Base-by-base conservation (phyloP, 805 yeast species). In the Teunomyces atbi region DNA sequence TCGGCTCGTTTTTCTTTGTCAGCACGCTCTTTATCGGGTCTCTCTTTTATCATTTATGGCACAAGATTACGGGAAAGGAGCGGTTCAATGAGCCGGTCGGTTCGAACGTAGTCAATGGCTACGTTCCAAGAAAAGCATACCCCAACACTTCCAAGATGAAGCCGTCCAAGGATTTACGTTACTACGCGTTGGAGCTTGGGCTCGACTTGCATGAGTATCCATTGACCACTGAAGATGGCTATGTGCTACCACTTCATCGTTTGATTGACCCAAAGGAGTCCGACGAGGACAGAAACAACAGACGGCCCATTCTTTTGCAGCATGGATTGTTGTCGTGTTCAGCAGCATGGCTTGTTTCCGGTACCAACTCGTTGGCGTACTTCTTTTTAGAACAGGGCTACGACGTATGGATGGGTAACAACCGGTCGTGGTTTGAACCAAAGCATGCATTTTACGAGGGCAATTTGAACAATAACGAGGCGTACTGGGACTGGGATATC, bases 401-500 rank as follows among this genome's bases (percentile, higher is more conserved):
- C 57, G 97, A 90, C 55, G 89, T 90, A 6, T 90, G 97, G 97
- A 62, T 90, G 45, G 97, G 96, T 1, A 89, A 90, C 59, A 91
- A 90, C 59, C 68, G 99, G 51, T 85, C 96, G 53, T 96, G 96
- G 5, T 86, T 91, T 60, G 71, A 78, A 33, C 87, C 96, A 0
- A 68, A 74, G 43, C 96, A 91, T 68, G 51, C 61, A 5, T 44
- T 41, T 11, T 53, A 49, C 26, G 49, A 53, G 21, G 74, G 74
- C 1, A 66, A 69, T 40, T 61, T 72, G 41, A 64, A 72, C 48
- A 64, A 64, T 46, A 74, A 71, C 50, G 68, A 71, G 30, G 57
- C 71, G 42, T 86, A 86, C 81, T 92, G 99, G 99, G 83, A 86
- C 54, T 92, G 99, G 99, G 92, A 88, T 58, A 76, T 94, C 42